Evolutionary conservation across 306 rosid species (phyloP).

Genomic region (Casuarina cunninghamiana): DNA sequence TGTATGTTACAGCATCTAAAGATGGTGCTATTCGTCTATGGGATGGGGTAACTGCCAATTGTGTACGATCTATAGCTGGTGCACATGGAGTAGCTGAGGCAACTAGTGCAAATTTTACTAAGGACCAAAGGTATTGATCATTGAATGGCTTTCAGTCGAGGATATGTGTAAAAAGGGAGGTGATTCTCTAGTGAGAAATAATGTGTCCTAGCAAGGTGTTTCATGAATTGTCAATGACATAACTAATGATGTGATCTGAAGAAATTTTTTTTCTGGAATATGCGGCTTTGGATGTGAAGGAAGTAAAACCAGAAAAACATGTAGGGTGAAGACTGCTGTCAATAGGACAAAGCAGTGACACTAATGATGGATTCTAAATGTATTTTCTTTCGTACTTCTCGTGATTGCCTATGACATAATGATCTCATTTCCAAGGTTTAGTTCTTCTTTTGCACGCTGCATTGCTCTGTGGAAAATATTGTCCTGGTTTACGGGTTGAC

Average conservation of each 20-base stretch:
- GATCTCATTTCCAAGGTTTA: neutral
- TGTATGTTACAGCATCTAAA: conserved; percentile 94
- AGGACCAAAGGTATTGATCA: conserved; percentile 66
- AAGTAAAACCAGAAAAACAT: conserved; percentile 1
- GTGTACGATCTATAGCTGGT: conserved; percentile 66
- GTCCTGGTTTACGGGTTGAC: neutral
- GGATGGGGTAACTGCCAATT: conserved; percentile 83
- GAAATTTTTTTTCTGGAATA: neutral
- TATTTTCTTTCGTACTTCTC: neutral
- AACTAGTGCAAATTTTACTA: conserved; percentile 83
- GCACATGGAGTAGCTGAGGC: conserved; percentile 83
- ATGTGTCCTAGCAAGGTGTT: neutral
- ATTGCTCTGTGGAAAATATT: neutral
- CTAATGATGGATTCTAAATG: neutral
- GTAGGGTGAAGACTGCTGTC: neutral
- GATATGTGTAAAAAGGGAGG: neutral
- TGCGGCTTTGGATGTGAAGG: neutral
- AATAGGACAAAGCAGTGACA: neutral
- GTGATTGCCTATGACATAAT: neutral
- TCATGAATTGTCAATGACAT: neutral
- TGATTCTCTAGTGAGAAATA: neutral
- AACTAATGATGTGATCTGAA: neutral
- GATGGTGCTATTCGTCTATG: conserved; percentile 79
- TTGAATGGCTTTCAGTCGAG: conserved; percentile 12
- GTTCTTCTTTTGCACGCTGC: neutral